Base-by-base conservation (phyloP, 2,329 filamentous ascomycete genomes). In the Calonectria hawksworthii region DNA sequence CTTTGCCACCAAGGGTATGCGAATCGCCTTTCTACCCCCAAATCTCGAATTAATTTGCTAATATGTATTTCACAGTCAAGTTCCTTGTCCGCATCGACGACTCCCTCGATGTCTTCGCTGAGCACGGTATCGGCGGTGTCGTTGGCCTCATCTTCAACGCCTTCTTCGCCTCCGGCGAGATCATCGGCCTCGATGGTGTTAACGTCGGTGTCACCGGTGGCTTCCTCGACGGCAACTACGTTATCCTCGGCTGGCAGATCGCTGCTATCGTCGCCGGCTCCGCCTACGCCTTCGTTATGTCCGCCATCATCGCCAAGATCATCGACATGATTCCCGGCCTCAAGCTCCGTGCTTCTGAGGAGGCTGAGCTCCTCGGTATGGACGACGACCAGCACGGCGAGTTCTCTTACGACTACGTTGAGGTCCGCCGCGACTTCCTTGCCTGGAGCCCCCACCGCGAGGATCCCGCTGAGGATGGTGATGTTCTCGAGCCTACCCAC, bases 381-480 rank as follows among this genome's bases (percentile, higher is more conserved):
- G 95, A 97, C 82, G 95, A 96, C 83, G 94, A 96, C 86, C 95
- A 97, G 87, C 94, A 96, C 80, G 95, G 95, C 85, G 95, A 97
- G 86, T 97, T 96, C 83, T 95, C 94, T 16, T 96, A 96, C 88
- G 95, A 97, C 85, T 97, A 96, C 84, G 95, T 97, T 78, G 95
- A 97, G 89, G 94, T 96, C 74, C 93, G 95, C 83, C 92, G 95
- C 82, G 95, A 97, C 86, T 97, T 96, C 89, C 91, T 97, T 50
- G 95, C 95, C 74, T 97, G 95, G 95, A 96, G 94, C 36, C 95
- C 95, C 1, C 92, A 93, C 41, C 93, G 93, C 82, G 89, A 88
- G 75, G 92, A 94, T 79, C 93, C 92, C 32, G 88, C 89, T 65
- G 85, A 89, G 73, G 87, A 90, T 76, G 91, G 92, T 75, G 88